Base-by-base conservation (phyloP, 352 stramenopile species). In the Vaucheria bursata region DNA sequence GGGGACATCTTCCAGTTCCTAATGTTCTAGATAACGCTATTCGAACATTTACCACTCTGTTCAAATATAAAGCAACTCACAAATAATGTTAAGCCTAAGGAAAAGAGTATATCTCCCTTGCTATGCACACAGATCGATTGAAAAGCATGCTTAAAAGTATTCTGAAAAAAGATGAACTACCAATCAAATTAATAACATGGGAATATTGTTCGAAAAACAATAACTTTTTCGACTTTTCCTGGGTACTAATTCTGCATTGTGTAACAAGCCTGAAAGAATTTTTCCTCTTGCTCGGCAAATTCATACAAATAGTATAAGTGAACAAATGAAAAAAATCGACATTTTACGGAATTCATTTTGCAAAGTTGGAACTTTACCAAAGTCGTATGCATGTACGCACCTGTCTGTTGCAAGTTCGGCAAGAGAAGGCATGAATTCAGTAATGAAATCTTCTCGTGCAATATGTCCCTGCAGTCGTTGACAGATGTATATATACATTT, bases 401-500 rank as follows among this genome's bases (percentile, higher is more conserved):
- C 39, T 74, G 65, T 83, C 78, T 7, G 35, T 79, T 5, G 78
- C 78, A 18, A 83, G 78, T 1, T 83, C 78, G 1, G 78, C 72
- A 36, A 83, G 31, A 8, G 78, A 83, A 2, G 78, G 78, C 33
- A 83, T 71, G 32, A 83, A 83, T 29, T 83, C 78, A 77, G 2
- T 76, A 31, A 77, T 52, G 40, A 77, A 70, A 77, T 75, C 35
- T 29, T 74, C 36, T 29, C 34, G 50, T 36, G 32, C 29, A 8
- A 77, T 31, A 49, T 35, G n/a, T 5, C 7, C 18, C 32, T 12
- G 66, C 34, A 39, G 38, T 1, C 52, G 50, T 67, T 83, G 78
- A 64, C 78, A 83, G 29, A 83, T 83, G 66, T 83, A 83, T 1
- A 83, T 77, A 65, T 83, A 83, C 78, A 83, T 83, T 50, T 83